Conservation (phyloP, 371 early-diverging fungal species). For the Batrachochytrium dendrobatidis region DNA sequence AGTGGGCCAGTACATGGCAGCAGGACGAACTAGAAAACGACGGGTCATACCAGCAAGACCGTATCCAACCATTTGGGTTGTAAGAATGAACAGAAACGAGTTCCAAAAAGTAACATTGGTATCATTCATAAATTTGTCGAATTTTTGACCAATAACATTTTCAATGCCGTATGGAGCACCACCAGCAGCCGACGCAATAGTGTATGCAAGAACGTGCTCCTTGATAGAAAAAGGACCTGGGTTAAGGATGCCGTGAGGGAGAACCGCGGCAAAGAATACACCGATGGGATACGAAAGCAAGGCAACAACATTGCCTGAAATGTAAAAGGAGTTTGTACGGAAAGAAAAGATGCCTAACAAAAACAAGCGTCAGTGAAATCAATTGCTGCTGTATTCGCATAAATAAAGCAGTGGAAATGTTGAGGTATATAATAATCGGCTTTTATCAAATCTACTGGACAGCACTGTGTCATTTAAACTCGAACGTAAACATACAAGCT, state of each 20-base stretch:
- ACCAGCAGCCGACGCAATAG: conserved; percentile 36
- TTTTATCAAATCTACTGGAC: no score
- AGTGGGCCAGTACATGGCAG: conserved; percentile 73
- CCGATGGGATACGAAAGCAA: conserved; percentile 31
- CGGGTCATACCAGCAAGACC: conserved; percentile 66
- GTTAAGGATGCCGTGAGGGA: conserved; percentile 39
- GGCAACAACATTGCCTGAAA: not conserved
- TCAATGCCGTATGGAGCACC: conserved; percentile 49
- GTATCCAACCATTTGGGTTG: conserved; percentile 72
- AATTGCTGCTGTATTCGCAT: no score
- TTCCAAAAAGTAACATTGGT: not conserved
- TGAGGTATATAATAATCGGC: no score
- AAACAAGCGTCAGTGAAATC: no score
- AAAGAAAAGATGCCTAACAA: not conserved
- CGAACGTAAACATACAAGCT: no score
- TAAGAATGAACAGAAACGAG: conserved; percentile 52
- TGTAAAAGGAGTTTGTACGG: not conserved
- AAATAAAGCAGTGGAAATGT: no score
- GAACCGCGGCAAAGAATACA: conserved; percentile 19
- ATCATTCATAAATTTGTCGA: conserved; percentile 19
- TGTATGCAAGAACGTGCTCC: conserved; percentile 71
- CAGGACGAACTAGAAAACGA: conserved; percentile 65
- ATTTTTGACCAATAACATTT: conserved; percentile 59
- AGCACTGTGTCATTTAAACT: no score
- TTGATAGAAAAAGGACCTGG: conserved; percentile 83